These are phyloP conservation scores for Calonectria hongkongensis DNA, from an alignment of 2,329 filamentous ascomycete species.

Conservation along the genomic window DNA sequence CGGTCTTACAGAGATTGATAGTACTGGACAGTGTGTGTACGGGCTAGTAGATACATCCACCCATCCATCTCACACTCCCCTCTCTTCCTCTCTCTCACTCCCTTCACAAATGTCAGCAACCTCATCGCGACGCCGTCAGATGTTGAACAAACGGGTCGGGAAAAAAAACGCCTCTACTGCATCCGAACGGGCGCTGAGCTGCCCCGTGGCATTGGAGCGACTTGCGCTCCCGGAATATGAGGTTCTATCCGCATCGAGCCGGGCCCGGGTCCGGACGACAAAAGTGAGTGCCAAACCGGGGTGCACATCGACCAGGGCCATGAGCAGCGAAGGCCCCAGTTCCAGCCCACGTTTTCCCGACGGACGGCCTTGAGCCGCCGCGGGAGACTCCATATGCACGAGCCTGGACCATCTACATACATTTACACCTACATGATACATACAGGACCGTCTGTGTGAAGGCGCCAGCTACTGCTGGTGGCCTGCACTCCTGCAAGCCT, in stretches of 20 bases:
- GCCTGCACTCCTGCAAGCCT: constrained; percentile 31
- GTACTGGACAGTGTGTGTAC: constrained; percentile 3
- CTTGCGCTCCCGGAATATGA: constrained; percentile 26
- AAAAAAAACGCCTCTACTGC: constrained; percentile 32
- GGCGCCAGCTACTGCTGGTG: constrained; percentile 29
- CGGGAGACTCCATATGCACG: constrained; percentile 32
- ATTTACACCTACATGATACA: constrained; percentile 33
- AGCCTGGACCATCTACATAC: constrained; percentile 26
- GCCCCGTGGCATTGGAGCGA: constrained; percentile 44
- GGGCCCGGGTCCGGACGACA: constrained; percentile 43
- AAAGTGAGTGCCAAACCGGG: constrained; percentile 49
- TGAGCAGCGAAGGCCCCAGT: constrained; percentile 40
- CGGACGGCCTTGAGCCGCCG: constrained; percentile 39
- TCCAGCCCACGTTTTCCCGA: constrained; percentile 51
- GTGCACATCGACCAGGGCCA: constrained; percentile 46
- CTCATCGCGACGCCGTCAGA: neutral
- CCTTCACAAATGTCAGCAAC: constrained; percentile 16
- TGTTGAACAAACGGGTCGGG: constrained; percentile 18
- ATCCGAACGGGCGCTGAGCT: constrained; percentile 48
- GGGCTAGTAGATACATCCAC: constrained; percentile 5
- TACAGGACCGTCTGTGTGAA: constrained; percentile 21
- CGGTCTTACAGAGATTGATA: constrained; percentile 38
- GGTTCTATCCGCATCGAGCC: constrained; percentile 31
- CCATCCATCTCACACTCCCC: constrained; percentile 1
- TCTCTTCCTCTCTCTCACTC: constrained; percentile 15